Evolutionary conservation across 345 rosid species (phyloP), one percentile per base, ranked within the genome.

Genomic region (Cochlearia excelsa): DNA sequence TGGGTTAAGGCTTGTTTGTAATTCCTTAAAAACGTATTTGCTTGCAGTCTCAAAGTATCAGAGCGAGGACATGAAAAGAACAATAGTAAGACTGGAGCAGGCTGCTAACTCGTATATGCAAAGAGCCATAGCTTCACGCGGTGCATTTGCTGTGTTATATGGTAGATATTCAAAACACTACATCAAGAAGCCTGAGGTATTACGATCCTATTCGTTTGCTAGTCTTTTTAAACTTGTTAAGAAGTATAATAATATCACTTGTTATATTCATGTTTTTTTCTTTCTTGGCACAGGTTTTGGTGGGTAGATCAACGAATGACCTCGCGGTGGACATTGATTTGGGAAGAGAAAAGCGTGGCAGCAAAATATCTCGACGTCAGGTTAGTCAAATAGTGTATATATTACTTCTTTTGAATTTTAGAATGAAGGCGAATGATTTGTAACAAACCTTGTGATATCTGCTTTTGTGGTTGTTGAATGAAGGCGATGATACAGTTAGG

Each of bases 291-390:
- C 65, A 93, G 99, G 90, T 89, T 50, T 42, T 83, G 58, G 89
- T 93, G 47, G 99, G 99, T 54, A 83, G 97, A 76, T 83, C 86
- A 74, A 85, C 97, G 23, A 80, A 76, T 61, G 99, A 84, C 59
- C 74, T 74, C 6, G 59, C 67, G 3, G 94, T 92, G 46, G 94
- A 93, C 80, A 83, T 93, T 59, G 99, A 89, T 81, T 79, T 89
- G 77, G 84, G 90, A 67, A 84, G 78, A 73, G 96, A 86, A 78
- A 87, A 91, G 65, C 73, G 59, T 2, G 83, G 84, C 37, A 85
- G 82, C 78, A 87, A 82, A 75, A 80, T 93, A 73, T 89, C 99
- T 61, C 80, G 99, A 53, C 80, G 84, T 48, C 99, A 93, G 99
- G 97, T 92, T 49, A 42, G 65, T 35, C 40, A 37, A 11, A 28